phyloP scores from a whole-genome alignment of 2,329 filamentous ascomycete genomes.

The Colletotrichum higginsianum region DNA sequence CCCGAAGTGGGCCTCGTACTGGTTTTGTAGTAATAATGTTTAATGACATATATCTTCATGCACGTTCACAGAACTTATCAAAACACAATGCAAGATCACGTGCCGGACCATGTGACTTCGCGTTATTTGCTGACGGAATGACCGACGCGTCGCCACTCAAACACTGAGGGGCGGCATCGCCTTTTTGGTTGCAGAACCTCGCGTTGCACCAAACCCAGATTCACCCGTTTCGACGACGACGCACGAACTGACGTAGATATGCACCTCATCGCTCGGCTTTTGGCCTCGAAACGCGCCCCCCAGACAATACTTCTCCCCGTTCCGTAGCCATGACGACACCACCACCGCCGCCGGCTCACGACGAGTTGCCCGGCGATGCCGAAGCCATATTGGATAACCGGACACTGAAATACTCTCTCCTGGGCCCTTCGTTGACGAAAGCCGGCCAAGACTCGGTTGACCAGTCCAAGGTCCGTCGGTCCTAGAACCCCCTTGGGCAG shows the following conservation, averaged over 20 bases:
- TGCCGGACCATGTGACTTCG: constrained; percentile 20
- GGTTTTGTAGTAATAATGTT: constrained; percentile 22
- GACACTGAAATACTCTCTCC: constrained; percentile 88
- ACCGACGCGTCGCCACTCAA: constrained; percentile 5
- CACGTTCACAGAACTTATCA: not conserved
- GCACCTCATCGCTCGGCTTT: not conserved
- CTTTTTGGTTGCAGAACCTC: too few relatives aligned
- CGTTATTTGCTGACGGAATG: constrained; percentile 28
- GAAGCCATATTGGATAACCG: constrained; percentile 52
- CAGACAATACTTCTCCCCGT: not conserved
- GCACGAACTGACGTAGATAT: constrained; percentile 13
- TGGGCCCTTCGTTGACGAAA: constrained; percentile 94
- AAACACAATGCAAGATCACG: not conserved
- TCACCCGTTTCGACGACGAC: too few relatives aligned
- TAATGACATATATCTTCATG: not conserved
- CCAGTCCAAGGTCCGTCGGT: constrained; percentile 77
- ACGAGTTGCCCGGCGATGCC: constrained; percentile 10
- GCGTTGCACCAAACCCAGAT: too few relatives aligned
- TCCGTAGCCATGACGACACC: constrained; percentile 42
- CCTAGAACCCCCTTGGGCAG: not conserved
- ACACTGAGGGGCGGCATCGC: constrained; percentile 4
- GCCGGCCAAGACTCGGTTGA: constrained; percentile 95
- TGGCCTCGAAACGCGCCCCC: not conserved
- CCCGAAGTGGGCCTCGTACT: not conserved
- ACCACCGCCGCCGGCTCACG: constrained; percentile 20